Conservation (phyloP, 306 rosid genomes). For the Purshia tridentata region DNA sequence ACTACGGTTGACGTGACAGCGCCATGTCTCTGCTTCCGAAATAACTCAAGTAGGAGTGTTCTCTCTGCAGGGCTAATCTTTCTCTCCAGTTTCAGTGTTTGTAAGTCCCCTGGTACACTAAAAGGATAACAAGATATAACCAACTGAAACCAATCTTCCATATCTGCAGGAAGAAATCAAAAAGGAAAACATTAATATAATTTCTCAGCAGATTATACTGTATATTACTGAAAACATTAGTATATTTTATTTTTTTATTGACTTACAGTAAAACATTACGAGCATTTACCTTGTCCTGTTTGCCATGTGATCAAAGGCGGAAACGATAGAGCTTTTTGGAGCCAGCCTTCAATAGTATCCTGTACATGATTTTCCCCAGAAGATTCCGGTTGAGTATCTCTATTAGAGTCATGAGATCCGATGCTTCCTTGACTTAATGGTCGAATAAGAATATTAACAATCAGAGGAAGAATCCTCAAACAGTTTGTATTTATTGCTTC, state of each 20-base stretch:
- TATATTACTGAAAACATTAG: slow-evolving; percentile 21
- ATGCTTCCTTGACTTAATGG: slow-evolving; percentile 39
- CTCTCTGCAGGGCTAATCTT: slow-evolving; percentile 55
- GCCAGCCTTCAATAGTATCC: slow-evolving; percentile 64
- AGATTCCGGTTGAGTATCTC: slow-evolving; percentile 39
- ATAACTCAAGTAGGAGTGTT: slow-evolving; percentile 61
- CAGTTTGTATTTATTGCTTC: slow-evolving; percentile 69
- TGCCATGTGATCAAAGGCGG: slow-evolving; percentile 73
- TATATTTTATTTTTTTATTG: background rate
- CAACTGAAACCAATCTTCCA: slow-evolving; percentile 85
- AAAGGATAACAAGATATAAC: slow-evolving; percentile 84
- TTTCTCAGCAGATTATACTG: slow-evolving; percentile 12
- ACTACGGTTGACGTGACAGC: slow-evolving; percentile 48
- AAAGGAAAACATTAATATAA: slow-evolving; percentile 25
- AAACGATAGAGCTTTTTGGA: slow-evolving; percentile 56
- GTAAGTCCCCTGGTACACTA: slow-evolving; percentile 46
- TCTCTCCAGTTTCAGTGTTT: slow-evolving; percentile 59
- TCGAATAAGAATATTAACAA: slow-evolving; percentile 56
- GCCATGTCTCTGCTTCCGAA: slow-evolving; percentile 74
- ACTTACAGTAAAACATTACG: background rate
- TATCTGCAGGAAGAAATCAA: slow-evolving; percentile 51
- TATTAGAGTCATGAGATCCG: slow-evolving; percentile 37
- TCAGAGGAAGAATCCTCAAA: slow-evolving; percentile 82
- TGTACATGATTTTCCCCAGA: slow-evolving; percentile 40
- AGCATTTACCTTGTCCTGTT: slow-evolving; percentile 67